phyloP scores from a whole-genome alignment of 768 basidiomycete species.

The Boletus eberwhitei region DNA sequence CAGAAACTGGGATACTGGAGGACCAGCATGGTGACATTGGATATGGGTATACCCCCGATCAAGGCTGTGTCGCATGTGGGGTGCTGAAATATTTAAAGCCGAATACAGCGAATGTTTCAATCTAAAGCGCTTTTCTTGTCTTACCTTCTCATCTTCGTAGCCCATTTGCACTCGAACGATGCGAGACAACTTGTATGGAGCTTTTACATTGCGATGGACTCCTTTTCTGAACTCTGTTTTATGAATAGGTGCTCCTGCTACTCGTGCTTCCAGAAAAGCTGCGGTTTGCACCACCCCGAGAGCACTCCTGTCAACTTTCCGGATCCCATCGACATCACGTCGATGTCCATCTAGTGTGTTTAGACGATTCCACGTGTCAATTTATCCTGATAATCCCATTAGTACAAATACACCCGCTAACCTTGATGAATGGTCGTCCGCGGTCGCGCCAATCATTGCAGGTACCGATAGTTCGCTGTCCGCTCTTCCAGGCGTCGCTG shows the following conservation, averaged over 20 bases:
- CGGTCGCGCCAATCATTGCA: not conserved
- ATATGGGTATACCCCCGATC: no score
- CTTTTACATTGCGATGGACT: not conserved
- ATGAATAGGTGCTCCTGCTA: not conserved
- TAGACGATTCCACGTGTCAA: not conserved
- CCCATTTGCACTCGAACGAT: slow-evolving; percentile 2
- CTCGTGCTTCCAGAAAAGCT: not conserved
- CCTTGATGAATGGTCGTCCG: not conserved
- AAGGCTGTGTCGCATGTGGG: slow-evolving; percentile 6
- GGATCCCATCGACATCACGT: not conserved
- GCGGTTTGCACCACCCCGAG: not conserved
- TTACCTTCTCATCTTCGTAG: not conserved
- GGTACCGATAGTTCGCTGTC: slow-evolving; percentile 1
- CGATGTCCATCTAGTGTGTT: slow-evolving; percentile 10
- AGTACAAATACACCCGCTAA: not conserved
- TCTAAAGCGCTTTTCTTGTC: not conserved
- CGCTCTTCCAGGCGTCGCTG: not conserved
- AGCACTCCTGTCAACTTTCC: not conserved
- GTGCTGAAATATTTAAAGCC: slow-evolving; percentile 7
- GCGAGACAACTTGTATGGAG: slow-evolving; percentile 8
- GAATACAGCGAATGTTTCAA: not conserved
- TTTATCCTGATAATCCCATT: slow-evolving; percentile 3
- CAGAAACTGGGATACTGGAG: no score
- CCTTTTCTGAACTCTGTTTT: not conserved
- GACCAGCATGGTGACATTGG: no score